Conservation (phyloP, 257 asterid genomes). For the Lycium ferocissimum region DNA sequence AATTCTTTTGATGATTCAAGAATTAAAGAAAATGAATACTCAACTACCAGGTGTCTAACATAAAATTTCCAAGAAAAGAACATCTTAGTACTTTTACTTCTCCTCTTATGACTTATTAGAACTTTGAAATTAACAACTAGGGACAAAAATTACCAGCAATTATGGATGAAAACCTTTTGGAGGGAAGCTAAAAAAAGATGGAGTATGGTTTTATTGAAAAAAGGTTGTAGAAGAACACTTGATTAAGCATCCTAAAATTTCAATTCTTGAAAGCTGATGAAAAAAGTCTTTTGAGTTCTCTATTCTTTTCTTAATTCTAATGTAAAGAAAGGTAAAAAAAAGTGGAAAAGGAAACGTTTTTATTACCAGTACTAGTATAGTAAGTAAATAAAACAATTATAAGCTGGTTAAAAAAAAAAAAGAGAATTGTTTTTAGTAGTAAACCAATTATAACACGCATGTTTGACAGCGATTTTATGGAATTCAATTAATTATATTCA, state of each 20-base stretch:
- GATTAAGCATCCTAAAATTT: no score
- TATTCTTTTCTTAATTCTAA: not conserved
- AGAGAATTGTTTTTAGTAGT: not conserved
- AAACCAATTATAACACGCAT: not conserved
- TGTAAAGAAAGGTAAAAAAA: not conserved
- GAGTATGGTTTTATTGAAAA: not conserved
- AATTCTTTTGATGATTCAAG: not conserved
- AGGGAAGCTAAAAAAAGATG: slow-evolving; percentile 31
- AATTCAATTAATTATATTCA: not conserved
- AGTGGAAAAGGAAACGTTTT: not conserved
- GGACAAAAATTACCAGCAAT: not conserved
- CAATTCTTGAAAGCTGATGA: not conserved
- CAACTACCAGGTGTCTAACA: slow-evolving; percentile 21
- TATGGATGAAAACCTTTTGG: slow-evolving; percentile 28
- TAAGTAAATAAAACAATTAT: not conserved
- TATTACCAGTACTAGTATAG: not conserved
- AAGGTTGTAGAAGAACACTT: no score
- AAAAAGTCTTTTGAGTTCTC: not conserved
- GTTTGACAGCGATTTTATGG: not conserved
- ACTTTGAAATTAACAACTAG: not conserved
- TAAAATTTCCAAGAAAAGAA: slow-evolving; percentile 21
- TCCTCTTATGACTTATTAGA: not conserved
- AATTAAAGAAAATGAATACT: slow-evolving; percentile 3
- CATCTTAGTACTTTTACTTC: not conserved
- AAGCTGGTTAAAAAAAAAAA: not conserved